Percentiles rank a stretch among this genome's conserved stretches.
Evolutionary conservation across 352 stramenopile genomes (phyloP).

Genomic region (Pythium phragmitis): DNA sequence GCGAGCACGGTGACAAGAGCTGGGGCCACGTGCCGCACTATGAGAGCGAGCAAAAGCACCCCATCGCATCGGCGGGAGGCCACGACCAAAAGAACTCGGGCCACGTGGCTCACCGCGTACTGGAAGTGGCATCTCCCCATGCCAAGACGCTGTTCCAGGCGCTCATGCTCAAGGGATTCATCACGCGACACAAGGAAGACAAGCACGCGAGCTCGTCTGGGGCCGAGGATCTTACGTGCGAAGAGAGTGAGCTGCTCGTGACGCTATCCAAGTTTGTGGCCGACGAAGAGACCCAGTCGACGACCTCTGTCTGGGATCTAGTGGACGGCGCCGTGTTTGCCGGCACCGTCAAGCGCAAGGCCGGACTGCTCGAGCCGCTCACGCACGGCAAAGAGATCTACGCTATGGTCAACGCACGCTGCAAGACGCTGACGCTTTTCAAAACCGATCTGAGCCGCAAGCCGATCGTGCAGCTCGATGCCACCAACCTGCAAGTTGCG

Average conservation of each 20-base stretch:
- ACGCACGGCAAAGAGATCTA: slow-evolving; percentile 61
- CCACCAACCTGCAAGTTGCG: background rate
- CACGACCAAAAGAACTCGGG: no score
- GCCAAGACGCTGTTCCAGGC: slow-evolving; percentile 27
- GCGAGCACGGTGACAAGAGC: no score
- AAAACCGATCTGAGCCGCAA: slow-evolving; percentile 24
- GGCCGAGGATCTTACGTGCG: slow-evolving; percentile 35
- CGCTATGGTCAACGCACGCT: slow-evolving; percentile 40
- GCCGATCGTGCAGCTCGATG: slow-evolving; percentile 34
- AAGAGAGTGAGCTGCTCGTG: slow-evolving; percentile 47
- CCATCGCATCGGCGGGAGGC: no score
- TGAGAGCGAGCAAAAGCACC: no score
- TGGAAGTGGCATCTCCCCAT: no score
- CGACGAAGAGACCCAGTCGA: no score
- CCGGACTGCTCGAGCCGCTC: slow-evolving; percentile 44
- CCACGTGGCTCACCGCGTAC: no score
- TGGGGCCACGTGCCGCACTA: no score
- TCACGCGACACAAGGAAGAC: slow-evolving; percentile 30
- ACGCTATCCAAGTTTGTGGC: slow-evolving; percentile 28
- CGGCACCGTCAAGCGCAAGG: slow-evolving; percentile 51
- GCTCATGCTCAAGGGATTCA: slow-evolving; percentile 28
- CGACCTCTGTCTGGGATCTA: slow-evolving; percentile 23
- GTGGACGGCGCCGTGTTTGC: slow-evolving; percentile 25
- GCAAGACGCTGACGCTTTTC: slow-evolving; percentile 47
- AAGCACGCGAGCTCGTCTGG: slow-evolving; percentile 36